Evolutionary conservation across 1,284 basidiomycete species (phyloP), one percentile per base, ranked within the genome.

Genomic region (Ceratobasidium sp.): DNA sequence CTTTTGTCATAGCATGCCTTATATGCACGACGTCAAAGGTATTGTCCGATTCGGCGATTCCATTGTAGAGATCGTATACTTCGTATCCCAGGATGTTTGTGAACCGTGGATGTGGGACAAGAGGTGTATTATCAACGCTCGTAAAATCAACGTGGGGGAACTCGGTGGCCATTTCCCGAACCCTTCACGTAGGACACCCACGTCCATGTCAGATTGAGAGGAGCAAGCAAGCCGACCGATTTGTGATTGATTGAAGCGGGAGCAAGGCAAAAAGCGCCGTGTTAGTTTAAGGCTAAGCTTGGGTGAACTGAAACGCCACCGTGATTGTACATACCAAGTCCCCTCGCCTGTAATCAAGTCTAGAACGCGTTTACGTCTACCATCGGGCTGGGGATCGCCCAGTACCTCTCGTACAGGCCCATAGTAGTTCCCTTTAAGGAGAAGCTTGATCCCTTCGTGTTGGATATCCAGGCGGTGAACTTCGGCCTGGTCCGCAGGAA

Each of bases 81-180:
- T 71, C 68, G 26, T 58, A 71, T 33, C 58, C 47, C 20, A 63
- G 45, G 3, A 63, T 73, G n/a, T 73, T 73, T 11, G 69, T 56
- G 20, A 10, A 26, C 42, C 58, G 69, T 49, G 58, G 7, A 20
- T 73, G 69, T 26, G 69, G 69, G 6, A 73, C 69, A 13, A 73
- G 69, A 31, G 69, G 69, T 1, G 58, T 58, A 33, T 42, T 73
- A 33, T 73, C 69, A 15, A 73, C 69, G 51, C 69, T 73, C 45
- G 69, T 73, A 73, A 61, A 73, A 73, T 73, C 58, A 17, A 73
- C 69, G 26, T 73, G 56, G 4, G 56, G 69, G 35, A 73, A 63
- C 35, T 73, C 69, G 13, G 11, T 35, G 28, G 58, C 69, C 58
- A 73, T 73, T 35, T 63, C 58, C n/a, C 56, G 42, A 51, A 73